These are phyloP conservation scores for Myxozyma vanderwaltii DNA, from an alignment of 805 yeast genomes.

Conservation along the genomic window DNA sequence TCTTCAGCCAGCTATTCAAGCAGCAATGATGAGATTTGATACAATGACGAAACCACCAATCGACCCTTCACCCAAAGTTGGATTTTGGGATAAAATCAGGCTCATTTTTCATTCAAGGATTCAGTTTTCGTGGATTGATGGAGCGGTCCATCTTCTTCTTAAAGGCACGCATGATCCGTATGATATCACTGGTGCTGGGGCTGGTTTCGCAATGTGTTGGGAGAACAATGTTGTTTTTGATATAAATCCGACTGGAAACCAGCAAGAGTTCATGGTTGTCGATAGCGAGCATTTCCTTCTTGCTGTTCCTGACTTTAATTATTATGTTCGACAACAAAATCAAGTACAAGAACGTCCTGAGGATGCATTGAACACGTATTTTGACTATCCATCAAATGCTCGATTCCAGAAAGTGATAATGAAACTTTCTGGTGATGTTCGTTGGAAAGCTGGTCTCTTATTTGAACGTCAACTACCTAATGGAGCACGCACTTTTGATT, in stretches of 20 bases:
- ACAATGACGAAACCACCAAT: slow-evolving; percentile 86
- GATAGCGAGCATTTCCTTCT: slow-evolving; percentile 63
- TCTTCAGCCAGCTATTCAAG: slow-evolving; percentile 80
- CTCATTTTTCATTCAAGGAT: slow-evolving; percentile 74
- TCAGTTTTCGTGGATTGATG: slow-evolving; percentile 46
- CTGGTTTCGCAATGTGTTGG: slow-evolving; percentile 81
- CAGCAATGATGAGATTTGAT: slow-evolving; percentile 73
- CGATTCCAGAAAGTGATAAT: slow-evolving; percentile 53
- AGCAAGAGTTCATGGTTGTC: slow-evolving; percentile 66
- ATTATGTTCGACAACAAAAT: slow-evolving; percentile 49
- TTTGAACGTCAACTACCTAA: slow-evolving; percentile 63
- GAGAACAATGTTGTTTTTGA: slow-evolving; percentile 59
- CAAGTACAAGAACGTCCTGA: slow-evolving; percentile 30
- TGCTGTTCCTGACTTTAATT: slow-evolving; percentile 67
- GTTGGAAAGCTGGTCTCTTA: slow-evolving; percentile 74
- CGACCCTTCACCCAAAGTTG: slow-evolving; percentile 81
- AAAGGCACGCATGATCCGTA: slow-evolving; percentile 74
- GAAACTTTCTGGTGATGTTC: slow-evolving; percentile 65
- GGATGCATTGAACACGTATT: slow-evolving; percentile 30
- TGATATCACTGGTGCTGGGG: slow-evolving; percentile 59
- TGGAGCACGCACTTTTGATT: slow-evolving; percentile 49
- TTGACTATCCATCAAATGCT: slow-evolving; percentile 31
- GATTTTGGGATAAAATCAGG: slow-evolving; percentile 91
- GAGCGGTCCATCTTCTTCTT: slow-evolving; percentile 45
- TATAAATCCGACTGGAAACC: slow-evolving; percentile 68